Evolutionary conservation across 177 flowering plant species (phyloP).

Genomic region (Telopea speciosissima): DNA sequence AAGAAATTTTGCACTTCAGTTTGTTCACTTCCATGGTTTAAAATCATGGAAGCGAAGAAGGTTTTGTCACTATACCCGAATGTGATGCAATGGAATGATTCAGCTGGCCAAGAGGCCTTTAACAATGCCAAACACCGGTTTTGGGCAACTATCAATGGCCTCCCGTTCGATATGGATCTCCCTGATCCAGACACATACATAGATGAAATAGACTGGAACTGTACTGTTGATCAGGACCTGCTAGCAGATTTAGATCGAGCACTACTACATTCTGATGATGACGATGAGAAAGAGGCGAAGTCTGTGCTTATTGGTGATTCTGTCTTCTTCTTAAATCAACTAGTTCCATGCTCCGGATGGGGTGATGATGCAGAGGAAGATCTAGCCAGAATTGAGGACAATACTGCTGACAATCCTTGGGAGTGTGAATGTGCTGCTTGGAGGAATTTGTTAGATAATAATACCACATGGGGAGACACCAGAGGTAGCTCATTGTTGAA

Average conservation of each 20-base stretch:
- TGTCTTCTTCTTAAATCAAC: constrained; percentile 10
- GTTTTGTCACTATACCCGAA: constrained; percentile 33
- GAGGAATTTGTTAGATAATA: not conserved
- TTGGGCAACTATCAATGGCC: constrained; percentile 63
- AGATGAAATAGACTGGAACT: constrained; percentile 63
- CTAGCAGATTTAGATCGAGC: constrained; percentile 45
- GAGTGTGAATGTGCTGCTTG: constrained; percentile 9
- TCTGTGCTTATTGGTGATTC: constrained; percentile 10
- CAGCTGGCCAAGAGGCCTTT: constrained; percentile 64
- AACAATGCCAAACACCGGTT: constrained; percentile 53
- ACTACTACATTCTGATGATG: constrained; percentile 13
- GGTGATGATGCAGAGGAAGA: constrained; percentile 30
- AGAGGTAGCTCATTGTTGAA: constrained; percentile 17
- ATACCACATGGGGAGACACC: not conserved
- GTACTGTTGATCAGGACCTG: constrained; percentile 48
- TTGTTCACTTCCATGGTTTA: constrained; percentile 51
- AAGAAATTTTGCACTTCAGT: constrained; percentile 38
- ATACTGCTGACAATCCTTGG: constrained; percentile 18
- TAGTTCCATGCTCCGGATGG: constrained; percentile 23
- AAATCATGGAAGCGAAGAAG: constrained; percentile 42
- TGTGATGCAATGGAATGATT: constrained; percentile 57
- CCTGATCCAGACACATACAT: constrained; percentile 75
- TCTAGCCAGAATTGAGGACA: constrained; percentile 2
- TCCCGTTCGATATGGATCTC: constrained; percentile 40
- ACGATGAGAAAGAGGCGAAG: constrained; percentile 6